Evolutionary conservation across 31 red algal species (phyloP).

Genomic region (Odonthalia washingtoniensis): DNA sequence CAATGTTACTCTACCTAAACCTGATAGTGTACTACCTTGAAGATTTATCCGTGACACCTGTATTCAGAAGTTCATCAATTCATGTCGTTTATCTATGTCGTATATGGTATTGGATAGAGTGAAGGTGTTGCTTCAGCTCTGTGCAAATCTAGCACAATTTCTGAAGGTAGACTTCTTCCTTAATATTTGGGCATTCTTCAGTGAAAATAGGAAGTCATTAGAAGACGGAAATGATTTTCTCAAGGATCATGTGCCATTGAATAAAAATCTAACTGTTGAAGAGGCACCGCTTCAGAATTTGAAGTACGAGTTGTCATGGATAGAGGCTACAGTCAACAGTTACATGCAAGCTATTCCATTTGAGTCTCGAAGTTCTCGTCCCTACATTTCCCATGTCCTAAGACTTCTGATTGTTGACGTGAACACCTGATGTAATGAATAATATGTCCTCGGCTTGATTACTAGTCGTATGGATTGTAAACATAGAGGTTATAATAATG

Average conservation of each 20-base stretch:
- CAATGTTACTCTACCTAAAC: neutral
- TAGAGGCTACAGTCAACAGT: conserved; percentile 85
- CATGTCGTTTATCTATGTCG: neutral
- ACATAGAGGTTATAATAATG: neutral
- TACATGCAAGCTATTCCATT: conserved; percentile 89
- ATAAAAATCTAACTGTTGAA: neutral
- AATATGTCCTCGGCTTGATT: neutral
- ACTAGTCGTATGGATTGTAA: neutral
- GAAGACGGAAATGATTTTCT: neutral
- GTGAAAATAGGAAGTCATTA: conserved; percentile 31
- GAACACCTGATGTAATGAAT: conserved; percentile 29
- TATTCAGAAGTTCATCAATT: neutral
- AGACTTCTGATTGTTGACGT: conserved; percentile 77
- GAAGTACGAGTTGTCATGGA: conserved; percentile 65
- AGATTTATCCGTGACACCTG: neutral
- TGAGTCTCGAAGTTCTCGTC: conserved; percentile 83
- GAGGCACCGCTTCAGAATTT: neutral
- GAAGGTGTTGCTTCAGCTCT: conserved; percentile 62
- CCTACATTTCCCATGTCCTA: conserved; percentile 69
- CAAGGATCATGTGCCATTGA: neutral
- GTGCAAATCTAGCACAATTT: conserved; percentile 57
- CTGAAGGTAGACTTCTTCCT: conserved; percentile 75
- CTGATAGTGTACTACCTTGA: neutral
- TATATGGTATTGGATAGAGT: conserved; percentile 48
- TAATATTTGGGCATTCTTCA: conserved; percentile 58